Percentiles rank a stretch among this genome's conserved stretches.
phyloP scores from a whole-genome alignment of 192 early-diverging fungal species.

The Rhizophlyctis rosea region DNA sequence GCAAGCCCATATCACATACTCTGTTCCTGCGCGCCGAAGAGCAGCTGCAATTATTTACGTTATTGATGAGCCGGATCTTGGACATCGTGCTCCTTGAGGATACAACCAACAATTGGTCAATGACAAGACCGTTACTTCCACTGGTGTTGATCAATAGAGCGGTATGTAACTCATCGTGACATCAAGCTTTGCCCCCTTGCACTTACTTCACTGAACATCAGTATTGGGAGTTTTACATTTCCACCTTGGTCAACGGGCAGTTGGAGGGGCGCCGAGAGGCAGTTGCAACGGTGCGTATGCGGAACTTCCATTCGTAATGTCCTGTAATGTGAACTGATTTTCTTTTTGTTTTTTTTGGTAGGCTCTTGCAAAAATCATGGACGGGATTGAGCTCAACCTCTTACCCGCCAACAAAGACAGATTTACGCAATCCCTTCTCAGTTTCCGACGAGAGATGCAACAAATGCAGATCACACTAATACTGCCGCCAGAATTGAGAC shows the following conservation, averaged over 20 bases:
- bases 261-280: conserved; percentile 46
- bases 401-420: conserved; percentile 56
- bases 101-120: conserved; percentile 73
- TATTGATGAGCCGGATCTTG: conserved; percentile 63
- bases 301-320: background rate
- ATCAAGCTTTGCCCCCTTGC: too few relatives aligned
- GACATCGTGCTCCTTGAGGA: conserved; percentile 81
- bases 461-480: background rate
- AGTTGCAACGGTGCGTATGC: conserved; percentile 29
- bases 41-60: conserved; percentile 61
- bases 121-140: conserved; percentile 76
- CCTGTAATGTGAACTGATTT: conserved; percentile 6
- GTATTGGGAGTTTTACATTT: conserved; percentile 54
- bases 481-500: conserved; percentile 5
- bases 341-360: conserved; percentile 15
- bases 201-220: too few relatives aligned
- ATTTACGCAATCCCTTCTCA: conserved; percentile 62
- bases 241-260: conserved; percentile 53
- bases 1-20: conserved; percentile 45
- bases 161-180: conserved; percentile 8
- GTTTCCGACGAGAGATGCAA: conserved; percentile 11
- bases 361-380: conserved; percentile 56
- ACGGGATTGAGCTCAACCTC: conserved; percentile 54
- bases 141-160: conserved; percentile 75
- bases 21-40: conserved; percentile 50